Conservation (phyloP, 768 basidiomycete genomes). For the Boletellus ananas region DNA sequence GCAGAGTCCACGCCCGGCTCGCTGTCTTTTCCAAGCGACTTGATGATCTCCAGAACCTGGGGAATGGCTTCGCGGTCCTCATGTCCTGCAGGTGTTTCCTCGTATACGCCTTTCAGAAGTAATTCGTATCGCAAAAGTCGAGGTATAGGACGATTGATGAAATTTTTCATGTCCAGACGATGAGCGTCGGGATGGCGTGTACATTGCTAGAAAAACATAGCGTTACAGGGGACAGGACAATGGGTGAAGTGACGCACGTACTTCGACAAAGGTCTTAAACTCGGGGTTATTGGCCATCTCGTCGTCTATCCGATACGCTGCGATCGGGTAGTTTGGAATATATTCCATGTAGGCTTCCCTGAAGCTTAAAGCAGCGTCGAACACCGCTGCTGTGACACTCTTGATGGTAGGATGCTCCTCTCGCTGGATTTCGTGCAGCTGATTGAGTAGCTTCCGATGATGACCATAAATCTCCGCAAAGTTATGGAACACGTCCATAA, state of each 20-base stretch:
- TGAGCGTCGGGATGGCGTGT: slow-evolving; percentile 71
- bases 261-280: slow-evolving; percentile 83
- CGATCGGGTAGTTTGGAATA: slow-evolving; percentile 89
- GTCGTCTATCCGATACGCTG: slow-evolving; percentile 81
- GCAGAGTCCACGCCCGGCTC: slow-evolving; percentile 84
- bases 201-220: slow-evolving; percentile 35
- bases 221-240: neutral
- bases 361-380: slow-evolving; percentile 90
- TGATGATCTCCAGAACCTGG: slow-evolving; percentile 83
- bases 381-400: slow-evolving; percentile 77
- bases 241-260: slow-evolving; percentile 30
- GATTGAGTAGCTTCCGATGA: slow-evolving; percentile 71
- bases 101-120: slow-evolving; percentile 74
- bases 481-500: slow-evolving; percentile 88
- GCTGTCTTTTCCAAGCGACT: slow-evolving; percentile 78
- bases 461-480: slow-evolving; percentile 70
- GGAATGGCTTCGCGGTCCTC: slow-evolving; percentile 83
- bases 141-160: slow-evolving; percentile 89
- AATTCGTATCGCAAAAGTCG: slow-evolving; percentile 86
- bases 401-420: slow-evolving; percentile 81
- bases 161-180: slow-evolving; percentile 87
- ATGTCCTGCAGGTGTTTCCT: slow-evolving; percentile 68
- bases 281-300: slow-evolving; percentile 78
- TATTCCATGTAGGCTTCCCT: slow-evolving; percentile 92
- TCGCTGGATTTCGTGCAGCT: slow-evolving; percentile 81